phyloP scores from a whole-genome alignment of 1,284 basidiomycete genomes.

The Neotropicomus parvogracilis region DNA sequence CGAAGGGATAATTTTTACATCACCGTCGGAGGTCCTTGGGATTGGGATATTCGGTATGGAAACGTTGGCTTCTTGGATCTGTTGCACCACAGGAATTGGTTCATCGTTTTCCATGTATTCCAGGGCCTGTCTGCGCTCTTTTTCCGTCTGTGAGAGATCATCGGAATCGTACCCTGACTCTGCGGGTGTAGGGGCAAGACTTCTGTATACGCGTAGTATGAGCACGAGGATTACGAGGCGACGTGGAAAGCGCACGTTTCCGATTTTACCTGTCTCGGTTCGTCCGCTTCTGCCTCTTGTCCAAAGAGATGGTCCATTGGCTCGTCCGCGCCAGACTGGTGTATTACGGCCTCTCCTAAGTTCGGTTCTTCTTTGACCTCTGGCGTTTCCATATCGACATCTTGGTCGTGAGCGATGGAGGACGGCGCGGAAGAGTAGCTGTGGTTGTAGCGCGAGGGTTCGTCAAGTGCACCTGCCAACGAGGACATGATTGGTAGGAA shows the following conservation, averaged over 20 bases:
- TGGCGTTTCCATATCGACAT: slow-evolving; percentile 44
- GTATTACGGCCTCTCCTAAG: slow-evolving; percentile 22
- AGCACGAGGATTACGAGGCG: slow-evolving; percentile 7
- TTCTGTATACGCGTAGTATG: slow-evolving; percentile 22
- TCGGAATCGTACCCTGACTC: slow-evolving; percentile 60
- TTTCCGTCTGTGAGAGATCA: slow-evolving; percentile 64
- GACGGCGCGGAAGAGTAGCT: slow-evolving; percentile 13
- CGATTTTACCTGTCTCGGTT: slow-evolving; percentile 39
- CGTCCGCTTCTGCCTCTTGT: slow-evolving; percentile 61
- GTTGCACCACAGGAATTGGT: slow-evolving; percentile 51
- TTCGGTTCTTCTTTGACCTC: slow-evolving; percentile 28
- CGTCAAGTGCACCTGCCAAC: slow-evolving; percentile 38
- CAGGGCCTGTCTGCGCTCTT: slow-evolving; percentile 61
- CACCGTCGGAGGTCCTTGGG: slow-evolving; percentile 66
- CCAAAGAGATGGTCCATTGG: slow-evolving; percentile 78
- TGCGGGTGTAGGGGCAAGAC: slow-evolving; percentile 36
- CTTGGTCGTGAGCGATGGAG: slow-evolving; percentile 24
- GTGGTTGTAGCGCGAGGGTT: slow-evolving; percentile 26
- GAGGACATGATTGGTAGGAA: slow-evolving; percentile 36
- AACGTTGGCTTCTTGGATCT: slow-evolving; percentile 65
- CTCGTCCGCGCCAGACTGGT: slow-evolving; percentile 46
- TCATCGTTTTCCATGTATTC: slow-evolving; percentile 82
- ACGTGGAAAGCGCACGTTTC: slow-evolving; percentile 26
- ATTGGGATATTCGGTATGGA: slow-evolving; percentile 76
- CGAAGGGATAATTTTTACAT: slow-evolving; percentile 45